Base-by-base conservation (phyloP, 148 eudicot genomes). In the Spergularia bocconei region DNA sequence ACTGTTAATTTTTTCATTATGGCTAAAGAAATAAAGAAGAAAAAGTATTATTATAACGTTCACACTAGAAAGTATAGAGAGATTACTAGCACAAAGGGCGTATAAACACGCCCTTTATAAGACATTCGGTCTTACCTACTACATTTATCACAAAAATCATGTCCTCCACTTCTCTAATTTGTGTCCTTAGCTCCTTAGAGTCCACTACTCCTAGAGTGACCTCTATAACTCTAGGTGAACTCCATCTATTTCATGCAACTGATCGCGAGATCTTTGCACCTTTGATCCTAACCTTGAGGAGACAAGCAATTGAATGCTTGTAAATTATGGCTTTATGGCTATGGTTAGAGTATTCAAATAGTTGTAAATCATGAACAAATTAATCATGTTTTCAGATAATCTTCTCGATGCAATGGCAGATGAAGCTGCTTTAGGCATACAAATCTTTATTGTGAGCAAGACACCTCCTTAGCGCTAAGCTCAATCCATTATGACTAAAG, bases 281-380 rank as follows among this genome's bases (percentile, higher is more conserved):
- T 10, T 59, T 84, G 20, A 74, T 75, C n/a, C n/a, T 76, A 7
- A 56, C 68, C 20, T 62, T 84, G 13, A 64, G n/a, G n/a, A 70
- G 82, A 39, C 76, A 77, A 67, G 71, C 74, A 6, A 39, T 81
- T 51, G 70, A 79, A 71, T 67, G 78, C 13, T 75, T 84, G 39
- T 63, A 82, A 19, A 53, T 84, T 73, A 69, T 77, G 77, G 80
- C 85, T 41, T 55, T 82, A 9, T 84, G 76, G 81, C 38, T 82
- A 11, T 84, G 85, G 85, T 48, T 84, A 4, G 87, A 84, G 39
- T 77, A 79, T 9, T 63, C 70, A 0, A 68, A 69, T 5, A 41
- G 36, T 4, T 71, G 74, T 29, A 57, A 62, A 21, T 81, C 53
- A 58, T 82, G 5, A 19, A 33, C 25, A 66, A 76, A 39, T 4